Base-by-base conservation (phyloP, 2,329 filamentous ascomycete species). In the Aotearoamyces nothofagi region DNA sequence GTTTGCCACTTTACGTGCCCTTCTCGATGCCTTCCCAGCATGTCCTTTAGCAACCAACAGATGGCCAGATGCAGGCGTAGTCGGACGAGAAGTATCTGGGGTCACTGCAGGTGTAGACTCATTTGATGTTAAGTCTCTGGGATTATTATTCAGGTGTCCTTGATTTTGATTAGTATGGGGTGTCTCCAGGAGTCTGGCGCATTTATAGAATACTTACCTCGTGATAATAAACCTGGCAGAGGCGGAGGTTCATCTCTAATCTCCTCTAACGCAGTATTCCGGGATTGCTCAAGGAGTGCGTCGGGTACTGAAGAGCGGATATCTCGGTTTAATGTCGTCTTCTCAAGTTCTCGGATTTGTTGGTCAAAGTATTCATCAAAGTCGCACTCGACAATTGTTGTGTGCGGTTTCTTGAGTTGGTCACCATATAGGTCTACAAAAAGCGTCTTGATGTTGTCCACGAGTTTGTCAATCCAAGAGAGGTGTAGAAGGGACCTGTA, bases 341-440 rank as follows among this genome's bases (percentile, higher is more conserved):
- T 68, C 46, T 76, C 83, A 12, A 98, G 64, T 50, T 93, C 82
- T 39, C 72, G 68, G 37, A 96, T 61, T 55, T 96, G 84, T 46
- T 92, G 80, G 50, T 96, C 82, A 51, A 96, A 98, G 54, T 94
- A 96, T 43, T 78, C 67, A 48, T 92, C 83, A 49, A 98, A 98
- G 28, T 70, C 67, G 56, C 84, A 93, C 49, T 86, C 71, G 33
- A 90, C 64, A 13, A 80, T 63, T 30, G 79, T 83, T 8, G 75
- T 80, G 49, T 87, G 70, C 15, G 79, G 70, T 42, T 80, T 80
- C 51, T 74, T 84, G 31, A 98, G 60, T 52, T 93, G 79, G 33
- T 90, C 78, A 41, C 76, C 80, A 52, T 96, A 98, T 15, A 94
- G 66, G 39, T 84, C 80, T 40, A 90, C 67, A 49, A 96, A 98